Conservation (phyloP, 2,329 filamentous ascomycete species). For the Cordyceps javanica region DNA sequence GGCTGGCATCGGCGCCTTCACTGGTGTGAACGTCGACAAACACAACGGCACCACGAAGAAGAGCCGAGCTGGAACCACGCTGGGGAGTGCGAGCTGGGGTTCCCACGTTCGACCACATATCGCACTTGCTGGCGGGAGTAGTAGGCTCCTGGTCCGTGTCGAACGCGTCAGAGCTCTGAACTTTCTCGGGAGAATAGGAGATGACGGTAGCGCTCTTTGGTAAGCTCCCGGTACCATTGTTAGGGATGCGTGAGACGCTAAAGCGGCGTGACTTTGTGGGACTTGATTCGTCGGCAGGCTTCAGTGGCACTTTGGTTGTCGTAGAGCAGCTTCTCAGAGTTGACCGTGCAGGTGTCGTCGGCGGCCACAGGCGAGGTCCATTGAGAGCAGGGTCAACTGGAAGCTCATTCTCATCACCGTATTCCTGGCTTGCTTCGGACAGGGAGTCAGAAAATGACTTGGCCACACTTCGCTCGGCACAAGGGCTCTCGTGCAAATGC, state of each 20-base stretch:
- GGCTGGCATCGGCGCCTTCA: constrained; percentile 73
- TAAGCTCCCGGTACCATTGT: constrained; percentile 32
- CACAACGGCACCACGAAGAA: constrained; percentile 67
- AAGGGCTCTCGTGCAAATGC: constrained; percentile 7
- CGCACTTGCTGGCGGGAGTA: constrained; percentile 34
- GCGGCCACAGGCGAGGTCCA: constrained; percentile 23
- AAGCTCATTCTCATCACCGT: constrained; percentile 59
- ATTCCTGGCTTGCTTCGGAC: constrained; percentile 59
- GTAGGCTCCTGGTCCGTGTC: constrained; percentile 18
- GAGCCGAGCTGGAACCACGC: constrained; percentile 42
- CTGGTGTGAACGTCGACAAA: constrained; percentile 80
- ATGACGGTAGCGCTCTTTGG: constrained; percentile 46
- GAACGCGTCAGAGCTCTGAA: constrained; percentile 17
- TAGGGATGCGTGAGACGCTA: constrained; percentile 43
- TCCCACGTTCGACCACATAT: constrained; percentile 47
- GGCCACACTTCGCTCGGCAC: background rate
- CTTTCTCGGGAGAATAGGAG: constrained; percentile 44
- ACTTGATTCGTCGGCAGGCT: constrained; percentile 55
- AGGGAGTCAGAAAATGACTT: constrained; percentile 39
- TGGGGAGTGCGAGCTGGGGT: constrained; percentile 53
- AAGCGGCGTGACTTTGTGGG: constrained; percentile 44
- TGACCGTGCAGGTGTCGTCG: constrained; percentile 51
- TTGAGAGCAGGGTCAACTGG: constrained; percentile 46
- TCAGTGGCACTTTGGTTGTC: constrained; percentile 70
- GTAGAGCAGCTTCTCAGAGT: constrained; percentile 48